Evolutionary conservation across 345 rosid genomes (phyloP), one percentile per base, ranked within the genome.

Genomic region (Euclidium syriacum): DNA sequence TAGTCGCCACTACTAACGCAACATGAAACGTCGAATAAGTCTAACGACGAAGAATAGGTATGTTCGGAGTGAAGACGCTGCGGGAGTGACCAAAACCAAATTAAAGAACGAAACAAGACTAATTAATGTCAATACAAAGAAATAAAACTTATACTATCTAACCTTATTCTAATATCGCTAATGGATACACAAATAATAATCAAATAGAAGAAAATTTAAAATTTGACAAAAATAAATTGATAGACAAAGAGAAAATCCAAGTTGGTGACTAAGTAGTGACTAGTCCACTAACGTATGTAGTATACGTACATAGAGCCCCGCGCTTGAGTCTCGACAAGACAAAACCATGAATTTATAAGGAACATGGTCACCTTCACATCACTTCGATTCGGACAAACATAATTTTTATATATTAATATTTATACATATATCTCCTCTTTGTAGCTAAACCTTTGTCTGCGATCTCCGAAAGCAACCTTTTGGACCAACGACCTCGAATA

Each of bases 351-450:
- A 71, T 44, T 57, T 32, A 18, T 49, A 57, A 57, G 60, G 61
- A 64, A 64, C 70, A 71, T 64, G 65, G 60, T 71, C 71, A 64
- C 71, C 65, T 64, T 64, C 70, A 71, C 75, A 64, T 71, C 75
- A 71, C 48, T 71, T 64, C 71, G 49, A 57, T 71, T 71, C 33
- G 43, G 35, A 50, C 75, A 64, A 64, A 64, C 39, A 17, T 57
- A 24, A 39, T 40, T 29, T 25, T 10, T 42, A 3, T 59, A 0
- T 35, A 15, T 40, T 5, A 5, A 2, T 32, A 15, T 29, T 7
- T 10, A 5, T 2, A n/a, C 5, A 11, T 9, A 25, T 10, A 11
- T 26, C 40, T 48, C 27, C 60, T 59, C 52, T 59, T 53, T 62
- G 2, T 53, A 35, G 51, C 41, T 10, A 69, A 61, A 62, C 63